These are phyloP conservation scores for Allium fistulosum DNA, from an alignment of 106 monocot species.

Conservation along the genomic window DNA sequence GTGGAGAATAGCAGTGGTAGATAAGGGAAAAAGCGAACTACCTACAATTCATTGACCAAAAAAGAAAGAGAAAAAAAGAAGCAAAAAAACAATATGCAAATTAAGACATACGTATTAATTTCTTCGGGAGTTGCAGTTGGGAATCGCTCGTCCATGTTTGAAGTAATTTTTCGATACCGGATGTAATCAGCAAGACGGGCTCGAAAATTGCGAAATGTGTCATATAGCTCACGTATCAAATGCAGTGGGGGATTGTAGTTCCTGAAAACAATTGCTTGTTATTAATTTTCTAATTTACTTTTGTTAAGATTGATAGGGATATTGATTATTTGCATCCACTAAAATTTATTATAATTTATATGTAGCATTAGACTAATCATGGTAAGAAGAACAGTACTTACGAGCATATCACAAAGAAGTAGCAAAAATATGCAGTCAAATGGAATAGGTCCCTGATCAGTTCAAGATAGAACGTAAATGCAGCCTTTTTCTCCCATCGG, in stretches of 20 bases:
- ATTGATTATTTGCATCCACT: too few species aligned
- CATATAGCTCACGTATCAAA: conserved; percentile 96
- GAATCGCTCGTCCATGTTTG: conserved; percentile 95
- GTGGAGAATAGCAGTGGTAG: too few species aligned
- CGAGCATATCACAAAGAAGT: conserved; percentile 81
- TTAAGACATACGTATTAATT: conserved; percentile 50
- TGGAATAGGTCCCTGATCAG: conserved; percentile 84
- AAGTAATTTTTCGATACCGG: conserved; percentile 82
- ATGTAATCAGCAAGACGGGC: conserved; percentile 77
- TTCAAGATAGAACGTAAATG: conserved; percentile 91
- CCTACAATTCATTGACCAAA: background rate
- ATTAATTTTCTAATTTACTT: too few species aligned
- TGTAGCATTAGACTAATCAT: too few species aligned
- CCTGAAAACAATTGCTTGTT: conserved; percentile 18
- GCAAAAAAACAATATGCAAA: background rate
- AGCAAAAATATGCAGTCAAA: conserved; percentile 79
- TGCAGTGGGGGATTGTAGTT: conserved; percentile 83
- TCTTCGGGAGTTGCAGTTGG: conserved; percentile 92
- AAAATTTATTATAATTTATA: too few species aligned
- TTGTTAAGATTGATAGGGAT: too few species aligned
- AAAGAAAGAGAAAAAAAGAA: background rate
- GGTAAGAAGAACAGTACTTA: conserved; percentile 29
- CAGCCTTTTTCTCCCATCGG: conserved; percentile 90
- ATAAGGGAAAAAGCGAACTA: background rate
- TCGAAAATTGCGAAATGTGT: conserved; percentile 89